A percentile compares a stretch with the other conserved stretches of the same genome.
phyloP scores from a whole-genome alignment of 306 rosid species.

The Inga leiocalycina region DNA sequence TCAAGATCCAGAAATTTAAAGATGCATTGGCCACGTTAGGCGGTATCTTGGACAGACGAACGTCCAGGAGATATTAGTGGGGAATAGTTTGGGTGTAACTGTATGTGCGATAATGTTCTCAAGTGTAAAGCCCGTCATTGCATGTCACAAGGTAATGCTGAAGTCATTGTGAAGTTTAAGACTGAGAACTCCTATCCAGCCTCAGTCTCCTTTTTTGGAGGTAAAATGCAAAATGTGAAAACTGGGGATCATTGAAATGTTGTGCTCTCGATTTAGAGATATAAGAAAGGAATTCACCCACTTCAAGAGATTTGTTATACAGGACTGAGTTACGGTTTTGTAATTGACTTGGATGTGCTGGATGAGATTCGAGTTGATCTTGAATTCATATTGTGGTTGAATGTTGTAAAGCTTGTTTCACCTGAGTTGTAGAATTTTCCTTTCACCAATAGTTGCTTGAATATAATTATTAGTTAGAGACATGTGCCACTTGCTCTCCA shows the following conservation, averaged over 20 bases:
- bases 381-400: background rate
- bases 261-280: conserved; percentile 10
- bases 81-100: conserved; percentile 26
- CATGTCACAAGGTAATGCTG: background rate
- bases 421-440: background rate
- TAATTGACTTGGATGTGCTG: background rate
- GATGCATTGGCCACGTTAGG: conserved; percentile 84
- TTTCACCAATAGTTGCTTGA: background rate
- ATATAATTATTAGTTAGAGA: background rate
- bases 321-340: conserved; percentile 8
- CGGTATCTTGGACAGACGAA: conserved; percentile 62
- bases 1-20: conserved; percentile 70
- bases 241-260: conserved; percentile 24
- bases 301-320: background rate
- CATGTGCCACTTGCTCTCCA: background rate
- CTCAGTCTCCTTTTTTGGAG: conserved; percentile 24
- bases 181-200: conserved; percentile 20
- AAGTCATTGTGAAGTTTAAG: conserved; percentile 40
- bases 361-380: background rate
- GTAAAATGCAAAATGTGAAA: conserved; percentile 29
- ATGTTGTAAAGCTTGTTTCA: background rate
- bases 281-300: conserved; percentile 7
- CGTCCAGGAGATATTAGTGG: conserved; percentile 48
- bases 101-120: conserved; percentile 17
- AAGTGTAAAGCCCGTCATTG: conserved; percentile 6